Evolutionary conservation across 129 eudicot genomes (phyloP).

Genomic region (Lactuca saligna): DNA sequence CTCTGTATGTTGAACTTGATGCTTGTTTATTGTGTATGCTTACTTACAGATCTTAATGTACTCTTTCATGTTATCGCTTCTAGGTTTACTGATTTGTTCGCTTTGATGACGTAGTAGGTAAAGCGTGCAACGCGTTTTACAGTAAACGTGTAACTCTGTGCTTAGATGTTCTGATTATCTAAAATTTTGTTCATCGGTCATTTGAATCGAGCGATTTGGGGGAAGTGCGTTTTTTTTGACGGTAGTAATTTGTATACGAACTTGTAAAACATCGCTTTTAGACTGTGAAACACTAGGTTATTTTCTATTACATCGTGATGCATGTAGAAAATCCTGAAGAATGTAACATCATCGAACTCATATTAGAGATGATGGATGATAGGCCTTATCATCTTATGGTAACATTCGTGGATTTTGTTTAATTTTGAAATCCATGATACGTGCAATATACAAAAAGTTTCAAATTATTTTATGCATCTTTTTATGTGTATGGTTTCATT

Average conservation of each 20-base stretch:
- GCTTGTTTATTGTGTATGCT: conserved; percentile 5
- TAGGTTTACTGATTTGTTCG: conserved; percentile 14
- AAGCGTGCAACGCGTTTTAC: conserved; percentile 9
- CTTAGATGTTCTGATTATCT: not conserved
- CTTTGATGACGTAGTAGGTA: not conserved
- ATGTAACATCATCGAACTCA: not conserved
- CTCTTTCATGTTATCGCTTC: not conserved
- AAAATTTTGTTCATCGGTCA: not conserved
- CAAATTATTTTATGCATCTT: not conserved
- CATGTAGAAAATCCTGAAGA: not conserved
- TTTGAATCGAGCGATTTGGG: not conserved
- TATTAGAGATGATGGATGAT: not conserved
- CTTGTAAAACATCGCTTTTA: not conserved
- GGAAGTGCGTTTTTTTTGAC: not conserved
- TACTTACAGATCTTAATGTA: conserved; percentile 21
- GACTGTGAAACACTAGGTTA: not conserved
- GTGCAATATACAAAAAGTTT: not conserved
- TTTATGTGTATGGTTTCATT: not conserved
- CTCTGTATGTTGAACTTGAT: not conserved
- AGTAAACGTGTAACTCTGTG: not conserved
- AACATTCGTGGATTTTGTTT: not conserved
- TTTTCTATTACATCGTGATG: not conserved
- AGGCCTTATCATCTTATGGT: not conserved
- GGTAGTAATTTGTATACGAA: not conserved
- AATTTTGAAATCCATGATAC: not conserved